Conservation (phyloP, 1,284 basidiomycete species). For the Malassezia furfur region DNA sequence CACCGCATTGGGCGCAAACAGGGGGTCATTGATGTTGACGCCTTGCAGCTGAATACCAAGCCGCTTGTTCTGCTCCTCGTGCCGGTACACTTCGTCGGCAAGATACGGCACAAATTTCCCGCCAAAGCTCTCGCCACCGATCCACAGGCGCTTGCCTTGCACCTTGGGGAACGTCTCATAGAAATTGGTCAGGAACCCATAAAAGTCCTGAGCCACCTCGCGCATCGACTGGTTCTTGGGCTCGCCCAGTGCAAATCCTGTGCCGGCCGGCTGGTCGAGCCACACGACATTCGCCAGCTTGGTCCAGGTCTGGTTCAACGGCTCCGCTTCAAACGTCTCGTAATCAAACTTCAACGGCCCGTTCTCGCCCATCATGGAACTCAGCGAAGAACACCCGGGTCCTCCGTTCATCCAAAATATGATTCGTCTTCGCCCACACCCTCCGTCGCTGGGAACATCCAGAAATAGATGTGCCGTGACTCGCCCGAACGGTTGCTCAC, state of each 20-base stretch:
- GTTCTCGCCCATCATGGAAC: constrained; percentile 70
- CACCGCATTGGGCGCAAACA: constrained; percentile 24
- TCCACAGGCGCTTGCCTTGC: constrained; percentile 23
- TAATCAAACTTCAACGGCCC: constrained; percentile 61
- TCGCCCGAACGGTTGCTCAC: constrained; percentile 23
- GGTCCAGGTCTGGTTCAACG: constrained; percentile 67
- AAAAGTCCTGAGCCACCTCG: constrained; percentile 47
- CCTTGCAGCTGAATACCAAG: constrained; percentile 35
- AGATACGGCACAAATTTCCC: constrained; percentile 97
- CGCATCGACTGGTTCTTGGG: constrained; percentile 55
- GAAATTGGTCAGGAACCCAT: constrained; percentile 34
- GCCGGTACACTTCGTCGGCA: constrained; percentile 29
- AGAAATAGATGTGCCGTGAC: constrained; percentile 62
- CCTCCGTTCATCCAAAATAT: constrained; percentile 58
- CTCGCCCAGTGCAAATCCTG: constrained; percentile 66
- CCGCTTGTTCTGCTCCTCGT: constrained; percentile 20
- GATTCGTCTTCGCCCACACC: constrained; percentile 63
- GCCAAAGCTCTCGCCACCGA: constrained; percentile 60
- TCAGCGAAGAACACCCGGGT: constrained; percentile 63
- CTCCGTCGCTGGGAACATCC: constrained; percentile 72
- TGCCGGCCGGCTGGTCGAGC: constrained; percentile 74
- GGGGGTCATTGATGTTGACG: constrained; percentile 36
- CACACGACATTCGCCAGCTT: constrained; percentile 63
- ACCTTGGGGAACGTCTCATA: constrained; percentile 26
- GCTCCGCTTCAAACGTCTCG: constrained; percentile 59